Base-by-base conservation (phyloP, 2,329 filamentous ascomycete genomes). In the Diaporthe eres region DNA sequence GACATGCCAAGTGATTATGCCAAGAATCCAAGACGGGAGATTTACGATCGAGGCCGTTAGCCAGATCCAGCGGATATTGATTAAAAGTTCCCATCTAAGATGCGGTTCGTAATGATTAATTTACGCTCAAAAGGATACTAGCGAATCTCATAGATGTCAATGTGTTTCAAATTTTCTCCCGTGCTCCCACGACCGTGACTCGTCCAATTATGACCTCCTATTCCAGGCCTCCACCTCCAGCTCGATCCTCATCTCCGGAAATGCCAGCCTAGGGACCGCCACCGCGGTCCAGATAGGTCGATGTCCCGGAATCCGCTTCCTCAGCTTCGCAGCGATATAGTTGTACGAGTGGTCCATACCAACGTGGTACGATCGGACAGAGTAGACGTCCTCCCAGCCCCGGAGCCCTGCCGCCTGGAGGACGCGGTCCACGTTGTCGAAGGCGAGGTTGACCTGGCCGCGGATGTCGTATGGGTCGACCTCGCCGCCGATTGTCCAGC, bases 311-410 rank as follows among this genome's bases (percentile, higher is more conserved):
- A 67, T 67, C 10, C 44, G 61, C 61, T 49, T 67, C 12, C 44
- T 67, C 10, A 67, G 44, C 28, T 67, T 67, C 3, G 61, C 61
- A 13, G 28, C 47, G 61, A 67, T 28, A 19, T 67, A 49, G 17
- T 65, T 65, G 42, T 49, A 65, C 5, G 61, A 65, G 4, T 12
- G 17, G 25, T 65, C 61, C 61, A 65, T 65, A 0, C 42, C 61
- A 5, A 65, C 61, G 1, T 65, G 61, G 10, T 65, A 65, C 6
- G 61, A 49, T 0, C 61, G 61, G 2, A 65, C 61, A 3, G 61
- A 47, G 28, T 65, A 65, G 61, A 65, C 61, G 25, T 65, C 61
- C 42, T 65, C 61, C 61, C 61, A 65, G 17, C 61, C 61, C 19
- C 61, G 17, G 1, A 65, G 61, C 0, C 61, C 61, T 0, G 61